Conservation (phyloP, 306 rosid species). For the Alnus rubra region DNA sequence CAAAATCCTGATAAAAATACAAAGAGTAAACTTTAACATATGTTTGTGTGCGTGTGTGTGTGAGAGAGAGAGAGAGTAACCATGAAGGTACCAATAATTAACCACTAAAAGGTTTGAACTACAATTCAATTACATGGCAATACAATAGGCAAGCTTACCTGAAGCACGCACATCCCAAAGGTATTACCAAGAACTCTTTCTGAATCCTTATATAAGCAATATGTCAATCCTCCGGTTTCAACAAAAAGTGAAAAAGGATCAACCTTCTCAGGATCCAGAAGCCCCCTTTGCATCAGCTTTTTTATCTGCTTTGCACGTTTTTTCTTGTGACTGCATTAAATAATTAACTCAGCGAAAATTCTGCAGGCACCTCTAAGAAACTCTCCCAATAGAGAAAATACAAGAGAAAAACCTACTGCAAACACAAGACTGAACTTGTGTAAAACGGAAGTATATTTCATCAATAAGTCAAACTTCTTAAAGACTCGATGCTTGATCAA, state of each 20-base stretch:
- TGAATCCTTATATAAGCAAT: slow-evolving; percentile 79
- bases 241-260: slow-evolving; percentile 80
- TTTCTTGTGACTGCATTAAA: slow-evolving; percentile 70
- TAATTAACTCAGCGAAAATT: slow-evolving; percentile 33
- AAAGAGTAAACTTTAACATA: slow-evolving; percentile 20
- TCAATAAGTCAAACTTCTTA: background rate
- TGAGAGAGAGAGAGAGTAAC: slow-evolving; percentile 1
- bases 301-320: slow-evolving; percentile 83
- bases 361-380: slow-evolving; percentile 1
- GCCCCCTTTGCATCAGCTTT: slow-evolving; percentile 71
- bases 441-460: background rate
- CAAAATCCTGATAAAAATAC: slow-evolving; percentile 71
- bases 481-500: background rate
- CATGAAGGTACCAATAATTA: slow-evolving; percentile 13
- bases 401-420: background rate
- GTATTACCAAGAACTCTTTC: slow-evolving; percentile 91
- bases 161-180: slow-evolving; percentile 93
- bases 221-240: slow-evolving; percentile 67
- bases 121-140: background rate
- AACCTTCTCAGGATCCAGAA: slow-evolving; percentile 78
- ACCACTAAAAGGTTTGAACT: background rate
- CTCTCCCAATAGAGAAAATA: background rate
- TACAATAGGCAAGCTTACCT: slow-evolving; percentile 45
- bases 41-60: background rate
- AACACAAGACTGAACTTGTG: background rate